Evolutionary conservation across 441 rosid species (phyloP), one percentile per base, ranked within the genome.

Genomic region (Geranium incanum): DNA sequence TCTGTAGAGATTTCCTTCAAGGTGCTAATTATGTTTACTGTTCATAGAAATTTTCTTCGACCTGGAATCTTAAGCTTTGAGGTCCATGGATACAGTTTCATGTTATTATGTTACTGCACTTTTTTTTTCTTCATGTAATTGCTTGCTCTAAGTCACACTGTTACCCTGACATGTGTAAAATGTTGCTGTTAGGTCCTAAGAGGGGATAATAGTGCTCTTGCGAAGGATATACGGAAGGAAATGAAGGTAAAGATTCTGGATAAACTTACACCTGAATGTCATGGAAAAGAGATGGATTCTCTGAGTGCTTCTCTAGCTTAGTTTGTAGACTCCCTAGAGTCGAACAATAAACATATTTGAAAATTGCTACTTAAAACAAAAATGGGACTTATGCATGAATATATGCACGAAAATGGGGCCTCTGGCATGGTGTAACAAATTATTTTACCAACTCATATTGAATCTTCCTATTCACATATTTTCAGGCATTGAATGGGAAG

Each of bases 171-270:
- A 21, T 60, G 41, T 60, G 71, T 36, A 38, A 37, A 81, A 67
- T 19, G 75, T 70, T 76, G 36, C 18, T 74, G 39, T 28, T 68
- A 90, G 96, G 96, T 95, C 78, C 78, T 95, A 37, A 87, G 85
- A 68, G 98, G 90, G 33, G 99, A 92, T 81, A 95, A 92, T 81
- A 92, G 97, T 64, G 75, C 84, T 66, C 83, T 95, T 68, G 99
- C 98, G 73, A 90, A 87, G 74, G 99, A 95, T 77, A 92, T 95
- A 60, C 87, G 93, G 65, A 95, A 88, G 84, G 99, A 95, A 76
- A 95, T 92, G 97, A 92, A 95, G 91, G 92, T 90, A 84, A 21
- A 71, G 43, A 57, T 71, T 67, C 52, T 11, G 36, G 75, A 45
- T 67, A 1, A 33, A 52, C 8, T 71, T 23, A 37, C 68, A 38